Conservation (phyloP, 345 rosid species). For the Gossypium ekmanianum region DNA sequence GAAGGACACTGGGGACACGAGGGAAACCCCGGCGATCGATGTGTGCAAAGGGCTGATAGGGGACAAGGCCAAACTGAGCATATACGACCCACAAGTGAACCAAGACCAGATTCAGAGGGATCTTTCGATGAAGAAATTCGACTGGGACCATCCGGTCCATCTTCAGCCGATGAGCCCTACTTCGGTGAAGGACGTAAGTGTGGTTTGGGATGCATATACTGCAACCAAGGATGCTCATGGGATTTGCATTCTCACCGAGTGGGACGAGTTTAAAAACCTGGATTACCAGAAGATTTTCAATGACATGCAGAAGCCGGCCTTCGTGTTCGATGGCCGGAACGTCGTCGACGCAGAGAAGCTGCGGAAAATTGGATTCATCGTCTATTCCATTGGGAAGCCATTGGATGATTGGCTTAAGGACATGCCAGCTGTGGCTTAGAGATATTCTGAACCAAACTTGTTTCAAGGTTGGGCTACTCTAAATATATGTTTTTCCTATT, state of each 20-base stretch:
- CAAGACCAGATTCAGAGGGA: constrained; percentile 66
- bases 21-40: constrained; percentile 77
- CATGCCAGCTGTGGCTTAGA: constrained; percentile 48
- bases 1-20: constrained; percentile 75
- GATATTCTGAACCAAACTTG: not conserved
- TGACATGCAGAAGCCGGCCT: constrained; percentile 42
- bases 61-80: constrained; percentile 54
- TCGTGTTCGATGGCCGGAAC: constrained; percentile 46
- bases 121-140: constrained; percentile 64
- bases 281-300: constrained; percentile 46
- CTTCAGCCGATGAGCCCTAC: constrained; percentile 55
- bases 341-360: constrained; percentile 28
- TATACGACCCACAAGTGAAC: constrained; percentile 59
- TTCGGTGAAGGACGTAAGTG: constrained; percentile 42
- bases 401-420: constrained; percentile 50
- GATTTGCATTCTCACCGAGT: constrained; percentile 57
- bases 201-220: constrained; percentile 51
- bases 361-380: constrained; percentile 48
- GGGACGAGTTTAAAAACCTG: constrained; percentile 66
- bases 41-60: constrained; percentile 63
- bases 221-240: constrained; percentile 65
- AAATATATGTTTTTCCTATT: not conserved
- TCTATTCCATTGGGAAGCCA: constrained; percentile 49
- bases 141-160: constrained; percentile 64
- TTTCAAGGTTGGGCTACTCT: constrained; percentile 7